phyloP scores from a whole-genome alignment of 2,329 filamentous ascomycete genomes.

The Stromatinia cepivora region DNA sequence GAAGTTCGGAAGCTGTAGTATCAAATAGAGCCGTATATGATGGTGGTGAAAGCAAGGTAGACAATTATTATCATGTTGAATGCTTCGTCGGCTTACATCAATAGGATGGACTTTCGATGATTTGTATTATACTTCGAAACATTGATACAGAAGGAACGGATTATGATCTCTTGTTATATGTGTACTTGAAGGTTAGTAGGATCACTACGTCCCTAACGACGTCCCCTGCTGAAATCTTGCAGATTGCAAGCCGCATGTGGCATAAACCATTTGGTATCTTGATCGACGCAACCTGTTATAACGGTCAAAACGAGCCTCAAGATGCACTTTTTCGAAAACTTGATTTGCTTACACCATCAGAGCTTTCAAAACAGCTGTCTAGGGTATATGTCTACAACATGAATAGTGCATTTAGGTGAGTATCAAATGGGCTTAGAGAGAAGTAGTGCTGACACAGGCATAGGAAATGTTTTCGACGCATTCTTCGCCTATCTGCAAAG shows the following conservation, averaged over 20 bases:
- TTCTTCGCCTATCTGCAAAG: conserved; percentile 61
- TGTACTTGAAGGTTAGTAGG: conserved; percentile 61
- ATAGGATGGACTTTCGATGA: conserved; percentile 65
- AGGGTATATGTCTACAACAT: conserved; percentile 71
- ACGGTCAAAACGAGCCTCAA: conserved; percentile 64
- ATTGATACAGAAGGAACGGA: conserved; percentile 66
- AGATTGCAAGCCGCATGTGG: conserved; percentile 71
- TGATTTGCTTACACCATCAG: conserved; percentile 61
- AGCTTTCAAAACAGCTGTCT: conserved; percentile 58
- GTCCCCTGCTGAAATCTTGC: conserved; percentile 12
- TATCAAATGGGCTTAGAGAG: conserved; percentile 42
- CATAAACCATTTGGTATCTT: conserved; percentile 67
- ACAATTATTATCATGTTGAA: conserved; percentile 8
- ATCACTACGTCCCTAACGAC: conserved; percentile 14
- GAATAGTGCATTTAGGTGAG: conserved; percentile 69
- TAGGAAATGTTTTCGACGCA: conserved; percentile 65
- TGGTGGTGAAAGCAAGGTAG: conserved; percentile 66
- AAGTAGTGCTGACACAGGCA: conserved; percentile 1
- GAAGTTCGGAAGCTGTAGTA: conserved; percentile 63
- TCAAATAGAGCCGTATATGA: conserved; percentile 68
- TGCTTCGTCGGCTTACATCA: not conserved
- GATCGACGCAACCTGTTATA: conserved; percentile 70
- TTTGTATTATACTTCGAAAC: conserved; percentile 67
- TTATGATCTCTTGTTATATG: conserved; percentile 65
- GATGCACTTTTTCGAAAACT: conserved; percentile 65